Base-by-base conservation (phyloP, 2,329 filamentous ascomycete genomes). In the Reticulascus tulasneorum region DNA sequence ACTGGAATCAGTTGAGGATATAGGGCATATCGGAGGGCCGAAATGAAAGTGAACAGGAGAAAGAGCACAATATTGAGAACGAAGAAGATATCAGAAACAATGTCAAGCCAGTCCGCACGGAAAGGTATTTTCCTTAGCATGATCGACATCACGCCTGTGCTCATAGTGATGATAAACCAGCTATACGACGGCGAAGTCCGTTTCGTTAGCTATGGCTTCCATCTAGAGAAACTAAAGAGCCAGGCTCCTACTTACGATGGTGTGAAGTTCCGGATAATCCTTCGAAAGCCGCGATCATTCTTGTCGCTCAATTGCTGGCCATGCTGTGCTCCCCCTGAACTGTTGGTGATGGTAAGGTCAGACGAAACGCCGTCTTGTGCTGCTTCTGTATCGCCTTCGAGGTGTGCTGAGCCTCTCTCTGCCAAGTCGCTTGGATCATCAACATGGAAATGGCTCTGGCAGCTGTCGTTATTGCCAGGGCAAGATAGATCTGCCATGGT, bases 141-240 rank as follows among this genome's bases (percentile, higher is more conserved):
- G 25, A 84, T 71, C 2, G 76, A 75, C 7, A 82, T 75, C 24
- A 86, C 76, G 15, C 81, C 82, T 0, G 81, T 86, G 20, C 82
- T 82, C 80, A 86, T 79, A 27, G 67, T 77, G 22, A 73, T 67
- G 4, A 71, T 63, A 51, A 79, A 79, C 76, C 77, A 79, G 53
- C 72, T 66, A 26, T 8, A 16, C 9, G 7, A 22, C 9, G n/a
- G n/a, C n/a, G n/a, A n/a, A n/a, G n/a, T 9, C 8, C 10, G 12
- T 7, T n/a, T n/a, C n/a, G n/a, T n/a, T n/a, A n/a, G n/a, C n/a
- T n/a, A n/a, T n/a, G n/a, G n/a, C n/a, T n/a, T n/a, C n/a, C n/a
- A n/a, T n/a, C n/a, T n/a, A 4, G 4, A 4, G 16, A 11, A 30
- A 6, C 13, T 10, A 32, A 12, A n/a, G n/a, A 7, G 12, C 4